phyloP scores from a whole-genome alignment of 441 rosid species.

The Gossypium gossypioides region DNA sequence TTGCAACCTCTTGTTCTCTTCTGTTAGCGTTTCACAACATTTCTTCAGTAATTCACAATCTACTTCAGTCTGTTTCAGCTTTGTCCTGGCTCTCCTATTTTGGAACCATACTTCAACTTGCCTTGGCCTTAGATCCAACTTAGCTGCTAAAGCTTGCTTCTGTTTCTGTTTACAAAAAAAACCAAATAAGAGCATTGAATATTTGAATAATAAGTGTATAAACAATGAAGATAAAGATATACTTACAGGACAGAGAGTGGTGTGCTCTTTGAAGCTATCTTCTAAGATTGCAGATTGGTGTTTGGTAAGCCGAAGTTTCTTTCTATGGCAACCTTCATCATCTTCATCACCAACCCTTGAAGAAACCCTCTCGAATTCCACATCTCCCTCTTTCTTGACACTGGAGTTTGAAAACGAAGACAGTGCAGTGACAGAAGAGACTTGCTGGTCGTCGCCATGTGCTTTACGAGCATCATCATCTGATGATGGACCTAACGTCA shows the following conservation, averaged over 20 bases:
- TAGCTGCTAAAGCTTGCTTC: slow-evolving; percentile 66
- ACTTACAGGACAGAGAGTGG: slow-evolving; percentile 63
- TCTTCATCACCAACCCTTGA: slow-evolving; percentile 41
- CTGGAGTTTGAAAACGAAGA: slow-evolving; percentile 30
- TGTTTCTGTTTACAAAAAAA: slow-evolving; percentile 41
- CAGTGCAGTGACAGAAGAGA: slow-evolving; percentile 28
- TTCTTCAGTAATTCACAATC: slow-evolving; percentile 70
- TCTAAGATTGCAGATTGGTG: slow-evolving; percentile 62
- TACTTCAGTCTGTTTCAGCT: slow-evolving; percentile 85
- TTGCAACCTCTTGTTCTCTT: slow-evolving; percentile 66
- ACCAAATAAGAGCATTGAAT: background rate
- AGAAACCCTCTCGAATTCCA: slow-evolving; percentile 25
- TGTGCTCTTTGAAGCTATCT: slow-evolving; percentile 63
- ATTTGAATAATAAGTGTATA: background rate
- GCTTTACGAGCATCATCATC: slow-evolving; percentile 14
- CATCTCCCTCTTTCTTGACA: slow-evolving; percentile 33
- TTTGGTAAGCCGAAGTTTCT: slow-evolving; percentile 79
- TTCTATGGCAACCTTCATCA: slow-evolving; percentile 52
- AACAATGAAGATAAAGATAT: background rate
- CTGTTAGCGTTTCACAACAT: slow-evolving; percentile 63
- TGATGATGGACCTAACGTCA: slow-evolving; percentile 33
- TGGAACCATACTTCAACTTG: slow-evolving; percentile 99
- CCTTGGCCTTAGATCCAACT: slow-evolving; percentile 62
- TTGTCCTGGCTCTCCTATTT: slow-evolving; percentile 93
- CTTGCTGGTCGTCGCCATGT: slow-evolving; percentile 18